Base-by-base conservation (phyloP, 169 alveolate species). In the Cryptosporidium ryanae region DNA sequence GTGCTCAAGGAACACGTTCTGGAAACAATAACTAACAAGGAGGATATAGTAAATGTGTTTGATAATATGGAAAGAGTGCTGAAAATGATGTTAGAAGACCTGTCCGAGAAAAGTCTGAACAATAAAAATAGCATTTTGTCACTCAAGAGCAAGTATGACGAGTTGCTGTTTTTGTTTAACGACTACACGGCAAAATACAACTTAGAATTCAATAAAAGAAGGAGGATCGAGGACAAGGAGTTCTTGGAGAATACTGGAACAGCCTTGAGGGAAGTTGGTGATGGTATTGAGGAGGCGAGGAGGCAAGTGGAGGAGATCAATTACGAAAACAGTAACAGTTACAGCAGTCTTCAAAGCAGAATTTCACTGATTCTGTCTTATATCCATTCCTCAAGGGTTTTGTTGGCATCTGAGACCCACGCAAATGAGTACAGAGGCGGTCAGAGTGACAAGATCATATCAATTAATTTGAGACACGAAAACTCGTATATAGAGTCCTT, bases 101-200 rank as follows among this genome's bases (percentile, higher is more conserved):
- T 68, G 17, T 29, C 65, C 17, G 83, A 68, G 55, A 68, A 68
- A 27, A 65, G 34, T 29, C 55, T 68, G 12, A 68, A 49, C 38
- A 68, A 68, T 55, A 34, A 68, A 27, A 44, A 52, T 10, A 31
- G 49, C 12, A 68, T 27, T 27, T n/a, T 52, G n/a, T 52, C 83
- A 12, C 18, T 68, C 7, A 17, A 8, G 1, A 55, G 27, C 17
- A 76, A 34, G 38, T 76, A 57, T 38, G 64, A 76, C 15, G 71
- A 76, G 23, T 13, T 76, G 0, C 15, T 57, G 46, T 76, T 38
- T 13, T 21, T 59, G n/a, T 59, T 76, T 32, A 61, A 76, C 38
- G 87, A 76, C 17, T 59, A 38, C 46, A 76, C 44, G 17, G 71
- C 87, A 1, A 76, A 31, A 55, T 17, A 31, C 8, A 76, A 76